phyloP scores from a whole-genome alignment of 2,329 filamentous ascomycete genomes.

The Pseudogymnoascus sp. region DNA sequence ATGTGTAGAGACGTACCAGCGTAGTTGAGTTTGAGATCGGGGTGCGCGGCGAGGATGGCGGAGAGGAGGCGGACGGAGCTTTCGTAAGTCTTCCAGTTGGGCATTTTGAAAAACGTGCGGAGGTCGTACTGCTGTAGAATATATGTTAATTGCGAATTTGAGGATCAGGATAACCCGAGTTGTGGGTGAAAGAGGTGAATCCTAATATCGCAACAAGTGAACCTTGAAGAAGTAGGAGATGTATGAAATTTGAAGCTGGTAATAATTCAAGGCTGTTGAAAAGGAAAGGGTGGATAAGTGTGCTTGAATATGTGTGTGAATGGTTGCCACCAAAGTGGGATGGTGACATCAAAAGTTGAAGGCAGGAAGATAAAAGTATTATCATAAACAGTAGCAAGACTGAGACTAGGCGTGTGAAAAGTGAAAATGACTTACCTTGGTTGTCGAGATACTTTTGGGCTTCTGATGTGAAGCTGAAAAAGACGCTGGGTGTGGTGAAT shows the following conservation, averaged over 20 bases:
- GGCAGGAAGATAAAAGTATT: neutral
- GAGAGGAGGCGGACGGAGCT: slow-evolving; percentile 53
- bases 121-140: neutral
- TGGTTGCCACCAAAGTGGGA: neutral
- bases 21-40: slow-evolving; percentile 50
- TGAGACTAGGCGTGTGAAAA: neutral
- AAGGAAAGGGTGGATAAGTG: neutral
- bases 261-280: neutral
- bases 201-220: neutral
- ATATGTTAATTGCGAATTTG: neutral
- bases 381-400: neutral
- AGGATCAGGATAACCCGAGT: neutral
- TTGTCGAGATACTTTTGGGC: neutral
- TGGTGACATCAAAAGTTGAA: neutral
- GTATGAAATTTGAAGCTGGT: neutral
- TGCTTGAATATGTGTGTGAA: slow-evolving; percentile 1
- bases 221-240: slow-evolving; percentile 1
- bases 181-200: neutral
- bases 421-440: neutral
- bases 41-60: slow-evolving; percentile 53
- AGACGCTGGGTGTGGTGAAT: neutral
- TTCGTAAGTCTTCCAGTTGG: slow-evolving; percentile 56
- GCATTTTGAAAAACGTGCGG: slow-evolving; percentile 33
- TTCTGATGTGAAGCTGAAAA: neutral
- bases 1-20: slow-evolving; percentile 43